A percentile compares a stretch with the other conserved stretches of the same genome.
These are phyloP conservation scores for Manihot esculenta DNA, from an alignment of 441 rosid species.

Conservation along the genomic window DNA sequence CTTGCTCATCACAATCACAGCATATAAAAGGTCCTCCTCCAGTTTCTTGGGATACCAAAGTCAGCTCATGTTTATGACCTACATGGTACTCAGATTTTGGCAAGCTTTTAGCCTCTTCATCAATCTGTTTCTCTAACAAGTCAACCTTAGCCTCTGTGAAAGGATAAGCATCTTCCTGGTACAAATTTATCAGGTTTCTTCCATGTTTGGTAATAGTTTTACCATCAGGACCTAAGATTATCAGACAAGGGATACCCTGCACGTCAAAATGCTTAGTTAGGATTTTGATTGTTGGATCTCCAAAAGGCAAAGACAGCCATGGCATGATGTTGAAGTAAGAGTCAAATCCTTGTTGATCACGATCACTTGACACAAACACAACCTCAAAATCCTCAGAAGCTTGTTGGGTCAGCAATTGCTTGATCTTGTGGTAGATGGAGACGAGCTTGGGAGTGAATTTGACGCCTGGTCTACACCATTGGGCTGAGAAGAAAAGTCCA, in stretches of 20 bases:
- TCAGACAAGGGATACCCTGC: conserved; percentile 49
- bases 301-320: conserved; percentile 55
- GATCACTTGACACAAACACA: conserved; percentile 50
- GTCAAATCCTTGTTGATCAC: conserved; percentile 34
- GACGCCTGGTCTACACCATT: conserved; percentile 54
- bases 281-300: conserved; percentile 36
- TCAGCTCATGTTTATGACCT: conserved; percentile 53
- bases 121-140: conserved; percentile 42
- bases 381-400: conserved; percentile 43
- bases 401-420: conserved; percentile 26
- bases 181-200: conserved; percentile 47
- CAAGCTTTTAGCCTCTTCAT: conserved; percentile 45
- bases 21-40: conserved; percentile 71
- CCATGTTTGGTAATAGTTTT: conserved; percentile 58
- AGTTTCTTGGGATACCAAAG: conserved; percentile 47
- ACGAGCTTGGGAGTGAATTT: conserved; percentile 53
- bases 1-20: conserved; percentile 67
- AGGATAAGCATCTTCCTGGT: conserved; percentile 53
- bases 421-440: conserved; percentile 49
- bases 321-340: conserved; percentile 49
- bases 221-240: conserved; percentile 59
- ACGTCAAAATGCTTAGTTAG: conserved; percentile 49
- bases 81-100: conserved; percentile 42
- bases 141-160: conserved; percentile 46
- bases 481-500: conserved; percentile 57